Evolutionary conservation across 1,139 yeast species (phyloP), one percentile per base, ranked within the genome.

Genomic region (Pneumocystis jirovecii): DNA sequence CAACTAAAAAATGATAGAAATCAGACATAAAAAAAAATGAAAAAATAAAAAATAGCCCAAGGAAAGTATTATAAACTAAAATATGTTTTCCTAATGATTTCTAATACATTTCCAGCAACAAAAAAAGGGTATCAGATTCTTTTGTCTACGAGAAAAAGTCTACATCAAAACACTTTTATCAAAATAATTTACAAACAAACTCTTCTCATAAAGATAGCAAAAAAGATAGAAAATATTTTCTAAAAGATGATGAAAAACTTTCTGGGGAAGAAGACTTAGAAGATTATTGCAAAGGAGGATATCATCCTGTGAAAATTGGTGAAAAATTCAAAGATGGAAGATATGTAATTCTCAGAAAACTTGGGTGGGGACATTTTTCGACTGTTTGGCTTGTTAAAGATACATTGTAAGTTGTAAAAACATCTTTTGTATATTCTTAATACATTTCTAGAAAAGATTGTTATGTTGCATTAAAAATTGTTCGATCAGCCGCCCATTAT

Each of bases 301-400:
- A 89, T 74, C 96, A 89, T 71, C 95, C 96, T 0, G 90, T 90
- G 39, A 80, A 77, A 68, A 81, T 87, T 61, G 95, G 95, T 17
- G 96, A 89, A 72, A 76, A 75, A 57, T 78, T 76, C 68, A 83
- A 84, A 68, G 78, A 85, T 65, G 82, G 82, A 31, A 77, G 82
- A 61, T 89, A 89, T 74, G 80, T 83, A 3, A 76, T 89, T 62
- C 84, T 86, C 25, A 80, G 96, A 67, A 89, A 89, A 74, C 78
- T 89, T 4, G 96, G 96, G 7, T 88, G 96, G 95, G 96, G 96
- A 61, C 95, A 89, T 74, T 89, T 89, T 72, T 84, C 90, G 44
- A 88, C 96, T 1, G 96, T 89, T 44, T 89, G 96, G 96, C 78
- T 89, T 37, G 93, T 95, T 8, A 82, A 79, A 68, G 93, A 87